A percentile compares a stretch with the other conserved stretches of the same genome.
Evolutionary conservation across 805 yeast genomes (phyloP).

Genomic region (Metschnikowia matae): DNA sequence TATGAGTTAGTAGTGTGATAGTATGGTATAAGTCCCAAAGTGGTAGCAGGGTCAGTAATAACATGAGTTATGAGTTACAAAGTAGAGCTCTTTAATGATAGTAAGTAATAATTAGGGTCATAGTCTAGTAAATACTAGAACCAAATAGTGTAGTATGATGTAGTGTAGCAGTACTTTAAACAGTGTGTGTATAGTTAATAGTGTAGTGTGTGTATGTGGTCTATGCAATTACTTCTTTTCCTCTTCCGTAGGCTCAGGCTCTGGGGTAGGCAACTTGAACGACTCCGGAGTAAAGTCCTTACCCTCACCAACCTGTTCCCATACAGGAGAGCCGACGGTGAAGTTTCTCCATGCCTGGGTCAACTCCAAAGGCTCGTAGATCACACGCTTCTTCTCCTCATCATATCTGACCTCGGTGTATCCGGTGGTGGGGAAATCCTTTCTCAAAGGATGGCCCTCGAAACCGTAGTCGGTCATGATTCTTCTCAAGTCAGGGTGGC

Average conservation of each 20-base stretch:
- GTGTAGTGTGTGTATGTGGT: background rate
- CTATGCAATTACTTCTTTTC: slow-evolving; percentile 23
- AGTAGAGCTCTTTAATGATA: no score
- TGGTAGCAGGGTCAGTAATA: no score
- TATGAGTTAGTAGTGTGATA: no score
- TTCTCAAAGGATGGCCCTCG: slow-evolving; percentile 87
- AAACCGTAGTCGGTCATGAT: slow-evolving; percentile 90
- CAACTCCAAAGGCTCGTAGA: slow-evolving; percentile 85
- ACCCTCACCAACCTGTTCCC: slow-evolving; percentile 92
- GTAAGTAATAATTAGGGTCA: no score
- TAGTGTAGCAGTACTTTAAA: background rate
- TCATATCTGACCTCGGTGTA: slow-evolving; percentile 88
- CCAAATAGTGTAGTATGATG: background rate
- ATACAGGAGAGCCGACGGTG: slow-evolving; percentile 80
- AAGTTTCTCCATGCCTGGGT: slow-evolving; percentile 92
- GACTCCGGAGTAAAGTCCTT: slow-evolving; percentile 74
- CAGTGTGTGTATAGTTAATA: background rate
- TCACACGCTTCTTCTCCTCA: slow-evolving; percentile 84
- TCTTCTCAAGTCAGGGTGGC: slow-evolving; percentile 85
- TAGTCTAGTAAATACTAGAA: background rate
- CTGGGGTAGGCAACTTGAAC: slow-evolving; percentile 79
- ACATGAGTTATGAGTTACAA: no score
- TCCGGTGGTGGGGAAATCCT: slow-evolving; percentile 91
- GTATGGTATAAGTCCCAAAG: no score
- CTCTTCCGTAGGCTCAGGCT: slow-evolving; percentile 58